Percentiles rank a stretch among this genome's conserved stretches.
phyloP scores from a whole-genome alignment of 2,329 filamentous ascomycete species.

The Aspergillus clavatus region DNA sequence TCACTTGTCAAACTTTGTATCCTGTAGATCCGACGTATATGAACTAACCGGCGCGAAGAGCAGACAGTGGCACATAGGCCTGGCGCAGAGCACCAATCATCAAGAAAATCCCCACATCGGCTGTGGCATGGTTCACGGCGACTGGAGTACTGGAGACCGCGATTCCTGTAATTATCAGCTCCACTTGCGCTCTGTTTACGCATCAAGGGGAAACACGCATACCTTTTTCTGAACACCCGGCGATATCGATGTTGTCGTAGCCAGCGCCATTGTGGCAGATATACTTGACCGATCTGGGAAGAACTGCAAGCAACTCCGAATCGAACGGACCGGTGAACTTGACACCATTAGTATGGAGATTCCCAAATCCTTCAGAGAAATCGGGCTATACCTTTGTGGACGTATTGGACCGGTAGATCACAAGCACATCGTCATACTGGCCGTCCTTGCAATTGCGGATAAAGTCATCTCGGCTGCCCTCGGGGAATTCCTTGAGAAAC shows the following conservation, averaged over 20 bases:
- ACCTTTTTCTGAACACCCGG: conserved; percentile 47
- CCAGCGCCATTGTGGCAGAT: conserved; percentile 55
- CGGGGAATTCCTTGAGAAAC: conserved; percentile 46
- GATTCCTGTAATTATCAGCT: conserved; percentile 25
- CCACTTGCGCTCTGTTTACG: neutral
- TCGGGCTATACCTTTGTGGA: conserved; percentile 42
- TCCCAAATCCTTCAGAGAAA: neutral
- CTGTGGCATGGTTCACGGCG: conserved; percentile 45
- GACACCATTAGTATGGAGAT: neutral
- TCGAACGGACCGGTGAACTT: conserved; percentile 47
- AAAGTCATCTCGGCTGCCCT: conserved; percentile 52
- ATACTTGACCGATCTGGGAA: conserved; percentile 45
- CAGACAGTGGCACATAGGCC: conserved; percentile 38
- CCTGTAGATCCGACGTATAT: neutral
- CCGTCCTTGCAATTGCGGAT: conserved; percentile 52
- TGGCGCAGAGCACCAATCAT: conserved; percentile 46
- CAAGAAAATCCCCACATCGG: conserved; percentile 45
- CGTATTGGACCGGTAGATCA: conserved; percentile 55
- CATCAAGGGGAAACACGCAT: neutral
- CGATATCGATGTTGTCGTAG: conserved; percentile 57
- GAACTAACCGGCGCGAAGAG: conserved; percentile 37
- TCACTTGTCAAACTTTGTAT: conserved; percentile 3
- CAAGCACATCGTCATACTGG: conserved; percentile 52
- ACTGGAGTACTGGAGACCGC: conserved; percentile 43
- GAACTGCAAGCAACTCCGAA: conserved; percentile 41